These are phyloP conservation scores for Corylus americana DNA, from an alignment of 306 rosid genomes.

Conservation along the genomic window DNA sequence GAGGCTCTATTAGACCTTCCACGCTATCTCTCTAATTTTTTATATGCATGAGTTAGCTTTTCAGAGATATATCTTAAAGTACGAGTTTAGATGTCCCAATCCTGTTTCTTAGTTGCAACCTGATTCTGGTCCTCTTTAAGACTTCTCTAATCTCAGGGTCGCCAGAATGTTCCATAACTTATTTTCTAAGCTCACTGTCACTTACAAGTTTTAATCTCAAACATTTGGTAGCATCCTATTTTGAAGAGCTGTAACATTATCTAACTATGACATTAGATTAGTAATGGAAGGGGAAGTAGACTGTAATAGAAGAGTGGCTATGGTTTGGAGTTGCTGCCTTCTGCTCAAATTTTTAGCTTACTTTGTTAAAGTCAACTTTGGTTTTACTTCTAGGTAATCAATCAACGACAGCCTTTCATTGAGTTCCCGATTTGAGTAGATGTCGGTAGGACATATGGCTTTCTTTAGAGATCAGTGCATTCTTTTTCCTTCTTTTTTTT, in stretches of 20 bases:
- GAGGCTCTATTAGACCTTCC: slow-evolving; percentile 26
- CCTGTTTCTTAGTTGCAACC: background rate
- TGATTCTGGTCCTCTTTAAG: background rate
- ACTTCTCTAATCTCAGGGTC: background rate
- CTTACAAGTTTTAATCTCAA: background rate
- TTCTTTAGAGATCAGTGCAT: background rate
- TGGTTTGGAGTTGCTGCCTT: background rate
- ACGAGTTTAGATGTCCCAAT: background rate
- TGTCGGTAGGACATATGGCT: background rate
- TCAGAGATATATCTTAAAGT: background rate
- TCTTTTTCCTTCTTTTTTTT: background rate
- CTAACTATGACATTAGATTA: background rate
- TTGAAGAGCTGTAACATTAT: background rate
- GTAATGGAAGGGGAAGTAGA: background rate
- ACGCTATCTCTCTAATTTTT: background rate
- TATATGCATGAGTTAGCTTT: background rate
- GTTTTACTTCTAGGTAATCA: background rate
- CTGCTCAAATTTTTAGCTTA: background rate
- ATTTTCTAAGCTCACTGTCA: background rate
- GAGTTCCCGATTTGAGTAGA: background rate
- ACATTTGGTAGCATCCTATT: background rate
- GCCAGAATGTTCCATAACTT: background rate
- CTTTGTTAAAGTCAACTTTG: background rate
- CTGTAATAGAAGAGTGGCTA: background rate
- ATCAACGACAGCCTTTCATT: background rate